phyloP scores from a whole-genome alignment of 2,329 filamentous ascomycete genomes.

The Aspergillus tanneri region DNA sequence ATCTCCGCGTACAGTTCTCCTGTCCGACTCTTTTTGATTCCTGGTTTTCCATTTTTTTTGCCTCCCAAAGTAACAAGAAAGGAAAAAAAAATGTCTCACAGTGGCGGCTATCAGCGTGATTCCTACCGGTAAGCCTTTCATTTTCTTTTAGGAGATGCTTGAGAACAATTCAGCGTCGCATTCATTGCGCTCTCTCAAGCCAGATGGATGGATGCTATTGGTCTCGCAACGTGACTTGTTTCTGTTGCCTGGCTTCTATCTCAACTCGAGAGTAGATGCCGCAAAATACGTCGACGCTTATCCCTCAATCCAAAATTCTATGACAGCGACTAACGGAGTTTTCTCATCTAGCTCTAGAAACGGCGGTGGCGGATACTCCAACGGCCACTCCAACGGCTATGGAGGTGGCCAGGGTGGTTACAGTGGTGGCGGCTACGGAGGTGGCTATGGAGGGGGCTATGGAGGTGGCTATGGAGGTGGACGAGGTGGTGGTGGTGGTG shows the following conservation, averaged over 20 bases:
- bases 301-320: background rate
- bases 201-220: background rate
- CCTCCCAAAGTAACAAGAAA: conserved; percentile 19
- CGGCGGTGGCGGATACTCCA: conserved; percentile 55
- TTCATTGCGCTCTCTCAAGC: background rate
- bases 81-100: conserved; percentile 66
- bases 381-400: conserved; percentile 52
- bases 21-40: conserved; percentile 1
- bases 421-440: conserved; percentile 30
- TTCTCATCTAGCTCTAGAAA: conserved; percentile 32
- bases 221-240: background rate
- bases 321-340: conserved; percentile 13
- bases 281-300: background rate
- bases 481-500: conserved; percentile 45
- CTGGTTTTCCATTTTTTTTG: conserved; percentile 1
- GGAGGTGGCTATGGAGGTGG: conserved; percentile 35
- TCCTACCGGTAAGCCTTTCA: conserved; percentile 48
- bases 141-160: background rate
- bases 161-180: background rate
- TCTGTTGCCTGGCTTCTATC: background rate
- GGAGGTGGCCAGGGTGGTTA: conserved; percentile 33
- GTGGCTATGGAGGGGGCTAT: conserved; percentile 31
- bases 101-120: conserved; percentile 58
- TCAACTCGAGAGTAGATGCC: background rate
- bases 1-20: conserved; percentile 12